Percentiles rank a stretch among this genome's conserved stretches.
Conservation (phyloP, 148 eudicot genomes). For the Mesembryanthemum crystallinum region DNA sequence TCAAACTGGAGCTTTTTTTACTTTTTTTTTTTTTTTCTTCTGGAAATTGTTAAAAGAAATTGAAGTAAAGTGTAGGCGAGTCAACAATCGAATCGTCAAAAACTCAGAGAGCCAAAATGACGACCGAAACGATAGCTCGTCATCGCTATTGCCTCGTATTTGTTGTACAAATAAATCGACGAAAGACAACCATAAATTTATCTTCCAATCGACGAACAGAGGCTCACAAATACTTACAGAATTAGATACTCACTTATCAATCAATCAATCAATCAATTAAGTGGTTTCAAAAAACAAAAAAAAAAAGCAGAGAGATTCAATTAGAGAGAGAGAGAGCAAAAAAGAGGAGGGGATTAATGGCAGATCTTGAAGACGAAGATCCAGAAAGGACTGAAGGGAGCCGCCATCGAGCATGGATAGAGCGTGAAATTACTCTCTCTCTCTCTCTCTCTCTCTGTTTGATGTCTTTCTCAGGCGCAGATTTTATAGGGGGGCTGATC, state of each 20-base stretch:
- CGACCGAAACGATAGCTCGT: conserved; percentile 96
- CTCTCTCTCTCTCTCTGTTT: background rate
- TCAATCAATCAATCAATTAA: background rate
- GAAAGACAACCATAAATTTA: conserved; percentile 22
- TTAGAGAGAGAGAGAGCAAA: background rate
- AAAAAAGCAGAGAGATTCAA: background rate
- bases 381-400: background rate
- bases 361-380: no score
- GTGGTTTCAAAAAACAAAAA: background rate
- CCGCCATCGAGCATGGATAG: no score
- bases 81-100: conserved; percentile 84
- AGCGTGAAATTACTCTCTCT: no score
- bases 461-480: no score
- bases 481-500: conserved; percentile 4
- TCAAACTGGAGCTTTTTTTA: no score
- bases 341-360: background rate
- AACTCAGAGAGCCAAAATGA: conserved; percentile 39
- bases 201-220: conserved; percentile 21
- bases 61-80: conserved; percentile 56
- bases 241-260: background rate
- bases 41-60: background rate
- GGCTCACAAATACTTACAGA: conserved; percentile 14
- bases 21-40: no score
- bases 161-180: conserved; percentile 10
- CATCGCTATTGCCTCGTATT: conserved; percentile 36